These are phyloP conservation scores for Leptodermis oblonga DNA, from an alignment of 257 asterid genomes.

Conservation along the genomic window DNA sequence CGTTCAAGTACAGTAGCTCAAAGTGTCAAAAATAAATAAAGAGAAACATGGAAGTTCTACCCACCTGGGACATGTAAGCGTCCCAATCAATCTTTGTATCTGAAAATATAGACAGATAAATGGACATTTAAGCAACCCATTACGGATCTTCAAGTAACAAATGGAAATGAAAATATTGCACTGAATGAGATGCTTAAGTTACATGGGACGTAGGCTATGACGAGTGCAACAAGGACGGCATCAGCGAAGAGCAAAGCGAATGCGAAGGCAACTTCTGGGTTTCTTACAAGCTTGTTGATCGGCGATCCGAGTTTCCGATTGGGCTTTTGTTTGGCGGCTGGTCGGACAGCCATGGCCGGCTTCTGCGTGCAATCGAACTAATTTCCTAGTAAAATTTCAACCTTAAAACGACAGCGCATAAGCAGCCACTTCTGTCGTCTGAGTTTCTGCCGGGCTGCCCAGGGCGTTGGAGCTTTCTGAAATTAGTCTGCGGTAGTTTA, in stretches of 20 bases:
- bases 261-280: slow-evolving; percentile 42
- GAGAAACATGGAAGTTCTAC: background rate
- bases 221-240: slow-evolving; percentile 55
- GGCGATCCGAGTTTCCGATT: slow-evolving; percentile 17
- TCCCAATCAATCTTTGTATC: slow-evolving; percentile 99
- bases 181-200: slow-evolving; percentile 19
- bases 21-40: background rate
- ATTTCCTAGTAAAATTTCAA: background rate
- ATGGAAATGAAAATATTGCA: background rate
- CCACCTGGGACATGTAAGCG: slow-evolving; percentile 97
- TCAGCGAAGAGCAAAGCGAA: slow-evolving; percentile 59
- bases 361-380: background rate
- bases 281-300: slow-evolving; percentile 20
- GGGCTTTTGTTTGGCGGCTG: slow-evolving; percentile 27
- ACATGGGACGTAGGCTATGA: slow-evolving; percentile 85
- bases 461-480: background rate
- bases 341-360: slow-evolving; percentile 33
- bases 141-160: background rate
- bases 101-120: slow-evolving; percentile 26
- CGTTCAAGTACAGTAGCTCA: background rate
- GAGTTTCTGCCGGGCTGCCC: no score
- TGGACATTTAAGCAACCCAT: background rate
- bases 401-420: background rate
- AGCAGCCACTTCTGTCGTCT: background rate
- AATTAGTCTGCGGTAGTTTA: background rate